Evolutionary conservation across 2,329 filamentous ascomycete species (phyloP), one percentile per base, ranked within the genome.

Genomic region (Arthrobotrys pseudoclavata): DNA sequence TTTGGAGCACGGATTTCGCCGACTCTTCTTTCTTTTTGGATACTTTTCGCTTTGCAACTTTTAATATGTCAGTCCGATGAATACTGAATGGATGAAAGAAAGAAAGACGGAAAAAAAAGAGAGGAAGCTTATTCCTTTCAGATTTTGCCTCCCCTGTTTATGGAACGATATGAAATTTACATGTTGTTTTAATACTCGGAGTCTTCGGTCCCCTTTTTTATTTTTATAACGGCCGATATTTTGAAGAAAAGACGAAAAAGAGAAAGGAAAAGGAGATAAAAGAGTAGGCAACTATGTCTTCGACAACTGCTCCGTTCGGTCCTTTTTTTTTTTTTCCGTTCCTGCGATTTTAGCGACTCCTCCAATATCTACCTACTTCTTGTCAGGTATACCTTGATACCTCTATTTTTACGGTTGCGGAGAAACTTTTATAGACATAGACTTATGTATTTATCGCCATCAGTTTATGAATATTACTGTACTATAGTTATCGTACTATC

Each of bases 281-380:
- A 47, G 37, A 42, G 9, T 37, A 26, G 40, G 34, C 34, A 22
- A n/a, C 48, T 29, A 7, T 50, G 20, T 13, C 31, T 31, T 63
- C 50, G 60, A 71, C 57, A 60, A 24, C 52, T 53, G 50, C 15
- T 15, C 31, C 50, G 9, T 22, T 29, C 37, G 18, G 50, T 24
- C 50, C 22, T 24, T 52, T n/a, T 26, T 50, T 45, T 47, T 67
- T 69, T 69, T 47, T 47, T 47, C 9, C 10, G 64, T 69, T 66
- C 66, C 48, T 66, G 66, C 66, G 29, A 52, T 70, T 74, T 76
- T 76, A 76, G 72, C 72, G 72, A 42, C 60, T 18, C 24, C 50
- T 63, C 37, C 42, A 20, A 45, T 45, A 45, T n/a, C 47, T 50
- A 24, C 47, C 9, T 4, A 34, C 31, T 47, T 24, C 9, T 50